Evolutionary conservation across 2,329 filamentous ascomycete genomes (phyloP), one percentile per base, ranked within the genome.

Genomic region (Ophiocordyceps camponoti-leonardi): DNA sequence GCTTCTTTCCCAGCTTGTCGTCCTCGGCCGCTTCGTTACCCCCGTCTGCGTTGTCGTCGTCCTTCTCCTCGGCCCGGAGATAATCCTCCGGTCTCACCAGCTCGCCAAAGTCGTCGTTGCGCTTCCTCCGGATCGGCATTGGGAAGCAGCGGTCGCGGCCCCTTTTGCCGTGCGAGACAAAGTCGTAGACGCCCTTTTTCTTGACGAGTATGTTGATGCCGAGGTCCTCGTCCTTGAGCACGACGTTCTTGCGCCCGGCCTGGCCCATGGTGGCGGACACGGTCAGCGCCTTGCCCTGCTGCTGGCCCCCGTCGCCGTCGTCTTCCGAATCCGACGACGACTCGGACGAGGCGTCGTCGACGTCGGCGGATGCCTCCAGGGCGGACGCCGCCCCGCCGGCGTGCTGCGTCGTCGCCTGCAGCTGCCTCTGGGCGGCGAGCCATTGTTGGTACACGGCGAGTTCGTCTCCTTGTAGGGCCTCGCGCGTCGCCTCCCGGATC

Each of bases 41-140:
- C 18, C 51, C 54, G 43, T 81, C 78, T 44, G 81, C 75, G 13
- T 75, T 77, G 39, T 85, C 81, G 18, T 78, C 74, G 47, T 94
- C 86, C 47, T 86, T 80, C 62, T 96, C 92, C 58, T 98, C 92
- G 0, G 88, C 90, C 47, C 88, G 77, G 1, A 95, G 72, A 58
- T 90, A 98, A 51, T 98, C 92, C 60, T 96, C 92, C 0, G 90
- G 85, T 45, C 87, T 79, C 53, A 98, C 95, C 16, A 93, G 67
- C 51, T 98, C 92, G 48, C 92, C 92, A 62, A 92, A 98, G 51
- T 95, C 90, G 57, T 96, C 92, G 28, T 74, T 77, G 44, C 86
- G 79, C 58, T 79, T 83, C 54, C 85, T 73, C 44, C 86, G 79
- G 22, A 88, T 77, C 1, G 88, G 77, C 45, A 93, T 81, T 0